Percentiles rank a stretch among this genome's conserved stretches.
Evolutionary conservation across 257 asterid genomes (phyloP).

Genomic region (Solanum virginianum): DNA sequence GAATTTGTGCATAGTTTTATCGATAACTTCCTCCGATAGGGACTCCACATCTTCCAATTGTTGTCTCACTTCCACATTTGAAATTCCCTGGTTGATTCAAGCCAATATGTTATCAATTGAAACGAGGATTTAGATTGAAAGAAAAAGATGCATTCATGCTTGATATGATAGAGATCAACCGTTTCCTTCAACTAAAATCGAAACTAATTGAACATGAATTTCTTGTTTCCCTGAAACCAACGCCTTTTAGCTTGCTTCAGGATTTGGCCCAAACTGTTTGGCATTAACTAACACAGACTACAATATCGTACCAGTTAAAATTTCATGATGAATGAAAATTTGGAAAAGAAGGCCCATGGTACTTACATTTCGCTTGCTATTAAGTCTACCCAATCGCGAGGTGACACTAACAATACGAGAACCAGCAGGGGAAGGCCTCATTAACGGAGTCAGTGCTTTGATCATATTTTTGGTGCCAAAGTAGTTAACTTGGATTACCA

Average conservation of each 20-base stretch:
- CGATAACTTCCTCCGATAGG: constrained; percentile 62
- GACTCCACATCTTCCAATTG: constrained; percentile 43
- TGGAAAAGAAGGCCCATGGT: too few species aligned
- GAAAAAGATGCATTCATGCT: neutral
- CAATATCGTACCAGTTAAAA: too few species aligned
- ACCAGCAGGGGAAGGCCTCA: constrained; percentile 61
- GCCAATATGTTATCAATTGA: too few species aligned
- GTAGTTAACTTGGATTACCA: constrained; percentile 61
- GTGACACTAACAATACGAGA: constrained; percentile 74
- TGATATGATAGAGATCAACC: neutral
- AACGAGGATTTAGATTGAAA: neutral
- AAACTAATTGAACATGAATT: neutral
- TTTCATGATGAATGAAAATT: too few species aligned
- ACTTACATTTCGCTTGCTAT: constrained; percentile 64
- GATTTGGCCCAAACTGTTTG: too few species aligned
- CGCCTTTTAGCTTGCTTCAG: too few species aligned
- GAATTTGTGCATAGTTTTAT: constrained; percentile 34
- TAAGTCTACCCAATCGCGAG: constrained; percentile 73
- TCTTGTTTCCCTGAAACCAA: too few species aligned
- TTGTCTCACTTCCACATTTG: constrained; percentile 43
- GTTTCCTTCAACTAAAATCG: neutral
- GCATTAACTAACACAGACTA: neutral
- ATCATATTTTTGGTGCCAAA: constrained; percentile 74
- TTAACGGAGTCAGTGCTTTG: constrained; percentile 58
- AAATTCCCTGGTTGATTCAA: constrained; percentile 46